Evolutionary conservation across 345 rosid species (phyloP), one percentile per base, ranked within the genome.

Genomic region (Eucalyptus marginata): DNA sequence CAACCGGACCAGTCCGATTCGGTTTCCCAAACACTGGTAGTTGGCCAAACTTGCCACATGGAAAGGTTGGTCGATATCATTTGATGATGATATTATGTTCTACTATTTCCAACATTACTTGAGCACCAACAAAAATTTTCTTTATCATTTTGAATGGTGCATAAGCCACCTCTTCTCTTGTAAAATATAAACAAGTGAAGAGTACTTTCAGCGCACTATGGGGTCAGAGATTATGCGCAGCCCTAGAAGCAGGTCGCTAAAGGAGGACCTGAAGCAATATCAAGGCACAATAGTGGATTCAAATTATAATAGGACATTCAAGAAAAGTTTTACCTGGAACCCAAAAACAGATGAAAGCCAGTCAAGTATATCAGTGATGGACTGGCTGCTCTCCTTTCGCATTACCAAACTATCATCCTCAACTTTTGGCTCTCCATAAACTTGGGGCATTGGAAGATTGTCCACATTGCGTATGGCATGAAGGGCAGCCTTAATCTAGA

Each of bases 311-410:
- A 79, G 87, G 76, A 62, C 88, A 24, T 80, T 89, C 81, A 90
- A 84, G 33, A 49, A n/a, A 88, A 79, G 86, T 50, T 81, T 89
- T 92, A 98, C 99, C 98, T 98, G 99, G 95, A 98, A 98, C 56
- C 99, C 99, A 93, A 98, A 98, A 90, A 93, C 83, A 79, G 93
- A 93, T 86, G 98, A 95, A 92, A 98, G 97, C 99, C 99, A 98
- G 87, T 98, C 98, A 68, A 98, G 96, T 86, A 98, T 91, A 90
- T 96, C 99, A 88, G 89, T 88, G 90, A 51, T 91, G 87, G 94
- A 89, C 90, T 89, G 94, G 89, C 56, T 86, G 89, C 93, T 93
- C 91, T 93, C 94, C 90, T 90, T 91, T 51, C 91, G 91, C 71
- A 24, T 44, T 56, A 17, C 51, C 25, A 59, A 86, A 62, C 1